These are phyloP conservation scores for Ceratocystis huliohia DNA, from an alignment of 2,329 filamentous ascomycete species.

Conservation along the genomic window DNA sequence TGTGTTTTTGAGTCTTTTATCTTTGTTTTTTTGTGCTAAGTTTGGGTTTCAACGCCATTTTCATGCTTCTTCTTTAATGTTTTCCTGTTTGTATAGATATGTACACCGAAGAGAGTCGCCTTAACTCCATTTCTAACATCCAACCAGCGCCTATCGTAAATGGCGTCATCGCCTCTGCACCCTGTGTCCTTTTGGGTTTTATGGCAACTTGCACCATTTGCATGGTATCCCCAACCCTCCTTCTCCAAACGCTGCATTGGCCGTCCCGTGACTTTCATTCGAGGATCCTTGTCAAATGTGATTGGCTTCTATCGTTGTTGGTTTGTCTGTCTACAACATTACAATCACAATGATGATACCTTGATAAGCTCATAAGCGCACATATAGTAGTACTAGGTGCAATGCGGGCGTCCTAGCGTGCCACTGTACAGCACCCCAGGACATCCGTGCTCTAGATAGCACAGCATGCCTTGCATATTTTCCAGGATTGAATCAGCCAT, in stretches of 20 bases:
- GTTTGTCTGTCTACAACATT: too few species aligned
- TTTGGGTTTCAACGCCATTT: not conserved
- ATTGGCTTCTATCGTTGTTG: too few species aligned
- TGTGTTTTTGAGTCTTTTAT: slow-evolving; percentile 16
- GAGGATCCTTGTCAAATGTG: too few species aligned
- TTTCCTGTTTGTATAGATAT: not conserved
- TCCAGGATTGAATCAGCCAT: too few species aligned
- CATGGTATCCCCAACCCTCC: not conserved
- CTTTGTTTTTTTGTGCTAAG: not conserved
- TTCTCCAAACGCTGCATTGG: not conserved
- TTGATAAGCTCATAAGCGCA: too few species aligned
- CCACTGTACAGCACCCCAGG: too few species aligned
- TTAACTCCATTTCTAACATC: not conserved
- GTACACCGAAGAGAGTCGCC: not conserved
- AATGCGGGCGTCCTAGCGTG: too few species aligned
- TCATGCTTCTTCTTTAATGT: not conserved
- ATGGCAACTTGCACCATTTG: not conserved
- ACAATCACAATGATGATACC: too few species aligned
- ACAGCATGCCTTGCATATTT: too few species aligned
- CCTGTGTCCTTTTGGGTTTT: not conserved
- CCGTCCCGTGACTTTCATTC: too few species aligned
- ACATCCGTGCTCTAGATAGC: too few species aligned
- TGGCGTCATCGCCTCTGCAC: not conserved
- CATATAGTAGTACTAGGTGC: too few species aligned
- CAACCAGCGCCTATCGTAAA: not conserved